A percentile compares a stretch with the other conserved stretches of the same genome.
These are phyloP conservation scores for Hypomontagnella submonticulosa DNA, from an alignment of 495 filamentous ascomycete species.

Conservation along the genomic window DNA sequence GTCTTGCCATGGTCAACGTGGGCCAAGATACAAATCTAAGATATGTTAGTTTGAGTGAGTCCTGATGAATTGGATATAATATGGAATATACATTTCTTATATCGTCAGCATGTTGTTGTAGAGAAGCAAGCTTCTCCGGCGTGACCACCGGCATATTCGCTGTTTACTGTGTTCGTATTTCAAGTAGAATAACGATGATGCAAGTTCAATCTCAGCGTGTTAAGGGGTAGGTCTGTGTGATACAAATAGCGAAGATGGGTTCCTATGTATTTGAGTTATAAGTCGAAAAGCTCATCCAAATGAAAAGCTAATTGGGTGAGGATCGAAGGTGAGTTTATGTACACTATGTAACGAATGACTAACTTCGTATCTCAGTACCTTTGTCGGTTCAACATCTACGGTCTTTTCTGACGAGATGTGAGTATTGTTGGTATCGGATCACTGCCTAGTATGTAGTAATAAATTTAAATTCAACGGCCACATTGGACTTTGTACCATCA, in stretches of 20 bases:
- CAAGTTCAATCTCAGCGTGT: background rate
- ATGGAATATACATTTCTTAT: constrained; percentile 82
- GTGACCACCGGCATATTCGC: constrained; percentile 86
- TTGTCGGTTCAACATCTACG: no score
- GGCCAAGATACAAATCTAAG: constrained; percentile 94
- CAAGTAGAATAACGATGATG: background rate
- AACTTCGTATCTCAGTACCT: constrained; percentile 9
- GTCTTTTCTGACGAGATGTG: no score
- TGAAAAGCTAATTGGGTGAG: constrained; percentile 18
- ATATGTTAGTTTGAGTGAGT: constrained; percentile 37
- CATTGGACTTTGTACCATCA: no score
- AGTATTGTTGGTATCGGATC: no score
- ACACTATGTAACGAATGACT: constrained; percentile 17
- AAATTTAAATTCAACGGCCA: no score
- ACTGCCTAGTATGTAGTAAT: no score
- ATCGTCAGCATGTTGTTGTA: constrained; percentile 85
- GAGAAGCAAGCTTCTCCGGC: constrained; percentile 83
- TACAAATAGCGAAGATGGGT: background rate
- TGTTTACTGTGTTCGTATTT: constrained; percentile 6
- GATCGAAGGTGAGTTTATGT: constrained; percentile 8
- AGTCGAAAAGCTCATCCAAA: constrained; percentile 11
- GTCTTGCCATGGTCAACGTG: constrained; percentile 99
- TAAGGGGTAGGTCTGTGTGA: background rate
- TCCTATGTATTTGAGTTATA: constrained; percentile 8
- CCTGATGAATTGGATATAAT: constrained; percentile 53